phyloP scores from a whole-genome alignment of 164 flowering plant species.

The Stephania cephalantha region DNA sequence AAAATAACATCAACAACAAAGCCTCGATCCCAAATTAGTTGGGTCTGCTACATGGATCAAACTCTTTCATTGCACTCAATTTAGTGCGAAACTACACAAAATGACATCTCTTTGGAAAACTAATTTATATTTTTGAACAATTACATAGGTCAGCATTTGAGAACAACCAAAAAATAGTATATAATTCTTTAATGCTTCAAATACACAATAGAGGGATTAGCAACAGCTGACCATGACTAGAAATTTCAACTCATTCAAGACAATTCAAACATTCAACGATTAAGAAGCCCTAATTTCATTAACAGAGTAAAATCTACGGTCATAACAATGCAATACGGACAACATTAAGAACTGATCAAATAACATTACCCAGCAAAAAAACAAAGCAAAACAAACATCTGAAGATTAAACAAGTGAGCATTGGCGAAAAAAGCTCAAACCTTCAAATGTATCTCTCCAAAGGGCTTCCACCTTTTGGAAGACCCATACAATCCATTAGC shows the following conservation, averaged over 20 bases:
- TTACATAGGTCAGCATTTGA: background rate
- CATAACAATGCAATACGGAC: background rate
- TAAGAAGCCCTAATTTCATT: background rate
- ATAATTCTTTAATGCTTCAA: background rate
- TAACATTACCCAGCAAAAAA: background rate
- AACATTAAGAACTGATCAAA: background rate
- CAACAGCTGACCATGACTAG: background rate
- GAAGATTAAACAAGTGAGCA: background rate
- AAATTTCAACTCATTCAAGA: background rate
- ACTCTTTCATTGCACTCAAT: too few relatives aligned
- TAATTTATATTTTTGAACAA: background rate
- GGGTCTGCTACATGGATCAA: too few relatives aligned
- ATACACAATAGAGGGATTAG: background rate
- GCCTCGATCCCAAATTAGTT: background rate
- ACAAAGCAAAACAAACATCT: background rate
- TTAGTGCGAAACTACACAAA: too few relatives aligned
- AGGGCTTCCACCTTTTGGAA: conserved; percentile 61
- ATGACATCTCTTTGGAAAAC: too few relatives aligned
- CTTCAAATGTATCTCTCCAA: conserved; percentile 95
- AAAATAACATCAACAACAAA: background rate
- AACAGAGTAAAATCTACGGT: background rate
- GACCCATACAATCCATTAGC: conserved; percentile 21
- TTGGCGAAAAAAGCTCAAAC: conserved; percentile 26
- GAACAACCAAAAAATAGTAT: background rate
- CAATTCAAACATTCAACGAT: background rate